These are phyloP conservation scores for Brachypodium distachyon DNA, from an alignment of 202 grass and related monocot species.

Conservation along the genomic window DNA sequence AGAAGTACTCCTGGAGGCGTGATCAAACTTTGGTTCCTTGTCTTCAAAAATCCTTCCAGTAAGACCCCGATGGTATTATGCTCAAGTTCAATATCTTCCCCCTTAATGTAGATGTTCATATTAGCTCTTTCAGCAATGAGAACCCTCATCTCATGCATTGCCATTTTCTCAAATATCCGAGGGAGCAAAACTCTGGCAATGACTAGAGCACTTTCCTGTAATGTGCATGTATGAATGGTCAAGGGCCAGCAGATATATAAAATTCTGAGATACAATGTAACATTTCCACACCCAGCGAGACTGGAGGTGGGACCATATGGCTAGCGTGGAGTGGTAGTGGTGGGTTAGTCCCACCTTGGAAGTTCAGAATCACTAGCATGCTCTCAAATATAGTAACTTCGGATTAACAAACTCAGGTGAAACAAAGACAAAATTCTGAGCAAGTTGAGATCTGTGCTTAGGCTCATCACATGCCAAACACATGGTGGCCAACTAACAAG, in stretches of 20 bases:
- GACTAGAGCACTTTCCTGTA: constrained; percentile 74
- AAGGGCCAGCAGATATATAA: not conserved
- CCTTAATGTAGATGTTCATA: constrained; percentile 71
- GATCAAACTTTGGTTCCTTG: constrained; percentile 39
- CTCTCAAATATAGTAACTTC: too few relatives aligned
- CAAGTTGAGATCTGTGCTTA: not conserved
- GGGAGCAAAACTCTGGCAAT: constrained; percentile 71
- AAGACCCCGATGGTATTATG: constrained; percentile 62
- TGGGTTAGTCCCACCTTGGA: not conserved
- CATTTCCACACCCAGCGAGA: not conserved
- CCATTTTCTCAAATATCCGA: constrained; percentile 83
- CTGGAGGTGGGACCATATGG: too few relatives aligned
- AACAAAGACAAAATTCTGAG: not conserved
- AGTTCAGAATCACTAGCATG: too few relatives aligned
- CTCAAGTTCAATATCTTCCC: constrained; percentile 51
- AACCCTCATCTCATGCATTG: constrained; percentile 75
- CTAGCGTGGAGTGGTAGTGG: not conserved
- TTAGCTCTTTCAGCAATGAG: constrained; percentile 67
- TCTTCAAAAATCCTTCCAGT: constrained; percentile 86
- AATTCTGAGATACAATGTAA: not conserved
- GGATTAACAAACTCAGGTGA: not conserved
- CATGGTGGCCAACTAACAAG: not conserved
- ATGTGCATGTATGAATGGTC: not conserved
- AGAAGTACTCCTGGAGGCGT: constrained; percentile 56
- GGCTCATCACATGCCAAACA: not conserved